Evolutionary conservation across 2,329 filamentous ascomycete genomes (phyloP).

Genomic region (Scedosporium minutisporum): DNA sequence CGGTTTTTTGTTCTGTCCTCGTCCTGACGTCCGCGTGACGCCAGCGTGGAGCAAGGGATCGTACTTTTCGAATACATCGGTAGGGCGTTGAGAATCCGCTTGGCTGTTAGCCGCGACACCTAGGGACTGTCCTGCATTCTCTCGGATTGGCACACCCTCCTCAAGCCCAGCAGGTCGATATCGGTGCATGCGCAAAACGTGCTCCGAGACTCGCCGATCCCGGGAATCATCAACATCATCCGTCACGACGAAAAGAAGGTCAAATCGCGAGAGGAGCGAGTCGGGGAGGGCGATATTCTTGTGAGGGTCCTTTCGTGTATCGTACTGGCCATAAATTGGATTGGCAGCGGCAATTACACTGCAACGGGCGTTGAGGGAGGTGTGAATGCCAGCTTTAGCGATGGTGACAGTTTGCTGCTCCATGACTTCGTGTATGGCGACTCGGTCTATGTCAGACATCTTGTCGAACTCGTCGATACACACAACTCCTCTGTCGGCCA

Average conservation of each 20-base stretch:
- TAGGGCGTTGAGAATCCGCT: conserved; percentile 61
- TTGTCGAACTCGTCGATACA: conserved; percentile 99
- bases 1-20: conserved; percentile 64
- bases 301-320: conserved; percentile 96
- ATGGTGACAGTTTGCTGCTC: conserved; percentile 99
- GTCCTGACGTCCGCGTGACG: conserved; percentile 65
- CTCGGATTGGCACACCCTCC: conserved; percentile 87
- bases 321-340: conserved; percentile 96
- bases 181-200: conserved; percentile 92
- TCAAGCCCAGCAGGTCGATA: conserved; percentile 89
- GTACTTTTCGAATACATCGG: conserved; percentile 92
- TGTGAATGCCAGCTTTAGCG: conserved; percentile 96
- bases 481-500: conserved; percentile 91
- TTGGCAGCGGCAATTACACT: conserved; percentile 95
- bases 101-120: conserved; percentile 79
- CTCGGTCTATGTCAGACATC: conserved; percentile 96
- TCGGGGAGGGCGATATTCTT: conserved; percentile 97
- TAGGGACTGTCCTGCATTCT: conserved; percentile 73
- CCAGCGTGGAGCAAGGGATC: conserved; percentile 93
- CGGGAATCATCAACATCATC: conserved; percentile 94
- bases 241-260: conserved; percentile 93
- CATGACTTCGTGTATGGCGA: conserved; percentile 99
- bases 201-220: conserved; percentile 87
- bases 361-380: conserved; percentile 90
- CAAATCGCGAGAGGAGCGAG: conserved; percentile 94